Base-by-base conservation (phyloP, 2,329 filamentous ascomycete genomes). In the Huntiella omanensis region DNA sequence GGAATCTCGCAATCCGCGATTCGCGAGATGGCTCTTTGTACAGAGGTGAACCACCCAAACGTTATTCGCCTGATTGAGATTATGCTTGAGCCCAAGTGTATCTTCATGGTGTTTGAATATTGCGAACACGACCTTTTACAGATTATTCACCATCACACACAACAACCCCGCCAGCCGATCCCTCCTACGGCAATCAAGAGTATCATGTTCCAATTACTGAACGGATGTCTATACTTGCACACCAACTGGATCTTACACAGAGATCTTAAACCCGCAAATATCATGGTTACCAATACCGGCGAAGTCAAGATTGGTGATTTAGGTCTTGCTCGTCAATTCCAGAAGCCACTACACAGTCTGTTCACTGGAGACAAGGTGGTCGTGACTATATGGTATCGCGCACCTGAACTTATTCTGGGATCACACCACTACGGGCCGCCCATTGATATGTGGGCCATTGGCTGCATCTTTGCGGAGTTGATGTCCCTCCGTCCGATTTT, bases 71-170 rank as follows among this genome's bases (percentile, higher is more conserved):
- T 95, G 1, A 77, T 88, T 51, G 91, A 98, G 63, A 96, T 94
- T 56, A 94, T 98, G 56, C 70, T 98, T 3, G 88, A 98, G 64
- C 87, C 94, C 62, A 96, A 96, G 66, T 95, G 87, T 65, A 96
- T 98, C 60, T 98, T 87, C 64, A 98, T 98, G 82, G 87, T 98
- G 2, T 96, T 98, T 55, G 91, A 96, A 61, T 98, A 94, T 60
- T 91, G 91, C 54, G 91, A 98, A 62, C 91, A 98, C 61, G 91
- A 98, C 61, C 66, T 98, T 34, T 69, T 98, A 4, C 91, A 98
- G 61, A 96, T 98, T 59, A 95, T 98, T 54, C 91, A 98, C 59
- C 87, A 96, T 59, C 91, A 98, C 62, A 93, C 83, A 1, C 81
- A 94, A 59, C 81, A 87, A 49, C 79, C 85, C 22, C 73, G 87